Evolutionary conservation across 2,329 filamentous ascomycete genomes (phyloP).

Genomic region (Aotearoamyces nothofagi): DNA sequence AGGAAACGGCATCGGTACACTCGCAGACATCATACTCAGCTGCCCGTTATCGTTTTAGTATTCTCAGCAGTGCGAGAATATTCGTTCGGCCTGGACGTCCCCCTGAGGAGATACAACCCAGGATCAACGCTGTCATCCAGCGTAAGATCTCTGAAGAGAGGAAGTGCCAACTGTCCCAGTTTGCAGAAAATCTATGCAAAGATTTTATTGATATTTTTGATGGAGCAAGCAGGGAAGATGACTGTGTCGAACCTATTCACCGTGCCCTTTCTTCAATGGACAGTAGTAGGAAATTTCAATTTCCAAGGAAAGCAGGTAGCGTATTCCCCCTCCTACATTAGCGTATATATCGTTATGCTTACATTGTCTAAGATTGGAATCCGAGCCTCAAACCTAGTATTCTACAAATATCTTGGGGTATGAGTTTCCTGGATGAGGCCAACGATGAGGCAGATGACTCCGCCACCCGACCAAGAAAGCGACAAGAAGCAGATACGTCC

Average conservation of each 20-base stretch:
- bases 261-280: constrained; percentile 1
- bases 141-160: background rate
- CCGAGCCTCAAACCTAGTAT: constrained; percentile 1
- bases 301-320: background rate
- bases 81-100: background rate
- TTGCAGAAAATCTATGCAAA: constrained; percentile 1
- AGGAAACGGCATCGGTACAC: background rate
- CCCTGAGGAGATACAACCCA: background rate
- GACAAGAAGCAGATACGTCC: constrained; percentile 1
- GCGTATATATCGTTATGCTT: background rate
- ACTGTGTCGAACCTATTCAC: constrained; percentile 1
- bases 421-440: background rate
- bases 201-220: background rate
- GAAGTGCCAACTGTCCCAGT: background rate
- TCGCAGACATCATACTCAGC: background rate
- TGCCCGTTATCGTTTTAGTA: constrained; percentile 1
- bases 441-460: constrained; percentile 1
- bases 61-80: background rate
- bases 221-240: background rate
- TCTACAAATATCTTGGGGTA: background rate
- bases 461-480: background rate
- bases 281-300: background rate
- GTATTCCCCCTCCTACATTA: background rate
- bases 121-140: background rate
- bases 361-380: constrained; percentile 1